Conservation (phyloP, 2,329 filamentous ascomycete genomes). For the Helotiales sp. region DNA sequence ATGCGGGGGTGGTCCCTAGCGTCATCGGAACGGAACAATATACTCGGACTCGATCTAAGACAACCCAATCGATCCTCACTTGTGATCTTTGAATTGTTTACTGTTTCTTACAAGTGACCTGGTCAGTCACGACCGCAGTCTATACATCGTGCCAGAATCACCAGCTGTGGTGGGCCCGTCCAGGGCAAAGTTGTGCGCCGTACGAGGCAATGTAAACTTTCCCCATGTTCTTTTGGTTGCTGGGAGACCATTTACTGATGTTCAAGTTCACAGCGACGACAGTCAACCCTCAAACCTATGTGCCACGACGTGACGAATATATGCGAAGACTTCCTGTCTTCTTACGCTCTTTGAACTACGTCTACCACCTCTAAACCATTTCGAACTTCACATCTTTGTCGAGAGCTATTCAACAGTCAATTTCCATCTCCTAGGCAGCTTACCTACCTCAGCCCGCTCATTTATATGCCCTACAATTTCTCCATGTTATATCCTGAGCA, state of each 20-base stretch:
- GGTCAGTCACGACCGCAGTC: constrained; percentile 16
- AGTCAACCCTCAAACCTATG: constrained; percentile 26
- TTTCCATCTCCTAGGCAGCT: constrained; percentile 2
- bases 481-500: constrained; percentile 1
- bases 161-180: constrained; percentile 36
- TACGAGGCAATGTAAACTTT: constrained; percentile 31
- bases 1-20: not conserved
- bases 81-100: constrained; percentile 25
- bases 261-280: constrained; percentile 31
- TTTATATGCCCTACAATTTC: not conserved
- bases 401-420: not conserved
- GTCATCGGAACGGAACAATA: constrained; percentile 23
- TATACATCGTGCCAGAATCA: constrained; percentile 21
- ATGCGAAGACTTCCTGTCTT: constrained; percentile 32
- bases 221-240: constrained; percentile 29
- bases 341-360: constrained; percentile 32
- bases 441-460: not conserved
- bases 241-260: constrained; percentile 37
- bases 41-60: constrained; percentile 7
- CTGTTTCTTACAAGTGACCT: constrained; percentile 28
- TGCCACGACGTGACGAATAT: constrained; percentile 22
- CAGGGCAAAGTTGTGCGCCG: constrained; percentile 36
- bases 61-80: constrained; percentile 19
- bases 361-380: constrained; percentile 2
- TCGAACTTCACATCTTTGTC: not conserved